phyloP scores from a whole-genome alignment of 257 asterid genomes.

The Datura wrightii region DNA sequence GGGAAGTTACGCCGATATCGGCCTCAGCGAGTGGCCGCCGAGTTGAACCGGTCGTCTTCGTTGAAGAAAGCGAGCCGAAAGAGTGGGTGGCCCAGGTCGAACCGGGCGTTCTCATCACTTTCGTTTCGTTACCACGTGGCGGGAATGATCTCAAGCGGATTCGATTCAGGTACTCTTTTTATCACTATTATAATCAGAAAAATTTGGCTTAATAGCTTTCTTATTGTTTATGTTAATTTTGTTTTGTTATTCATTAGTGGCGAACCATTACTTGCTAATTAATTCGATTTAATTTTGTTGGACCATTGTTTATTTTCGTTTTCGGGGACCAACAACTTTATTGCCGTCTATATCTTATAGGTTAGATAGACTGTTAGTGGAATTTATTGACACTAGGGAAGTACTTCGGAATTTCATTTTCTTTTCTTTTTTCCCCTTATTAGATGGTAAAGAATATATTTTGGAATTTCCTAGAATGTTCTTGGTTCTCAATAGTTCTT shows the following conservation, averaged over 20 bases:
- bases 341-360: constrained; percentile 10
- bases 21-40: constrained; percentile 95
- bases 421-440: not conserved
- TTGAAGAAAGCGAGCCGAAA: constrained; percentile 90
- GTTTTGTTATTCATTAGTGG: constrained; percentile 8
- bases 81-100: constrained; percentile 99
- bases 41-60: constrained; percentile 78
- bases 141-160: constrained; percentile 94
- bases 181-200: not conserved
- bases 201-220: not conserved
- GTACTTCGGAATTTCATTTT: not conserved
- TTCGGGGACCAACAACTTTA: constrained; percentile 21
- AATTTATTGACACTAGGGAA: not conserved
- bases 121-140: constrained; percentile 89
- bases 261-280: not conserved
- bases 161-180: constrained; percentile 78
- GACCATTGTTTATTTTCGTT: constrained; percentile 19
- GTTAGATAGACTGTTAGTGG: not conserved
- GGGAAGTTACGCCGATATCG: constrained; percentile 77
- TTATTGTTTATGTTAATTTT: not conserved
- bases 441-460: not conserved
- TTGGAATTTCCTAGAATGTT: not conserved
- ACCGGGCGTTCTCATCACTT: constrained; percentile 94
- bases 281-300: constrained; percentile 21
- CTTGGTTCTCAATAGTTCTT: not conserved